phyloP scores from a whole-genome alignment of 192 early-diverging fungal genomes.

The Dispira simplex region DNA sequence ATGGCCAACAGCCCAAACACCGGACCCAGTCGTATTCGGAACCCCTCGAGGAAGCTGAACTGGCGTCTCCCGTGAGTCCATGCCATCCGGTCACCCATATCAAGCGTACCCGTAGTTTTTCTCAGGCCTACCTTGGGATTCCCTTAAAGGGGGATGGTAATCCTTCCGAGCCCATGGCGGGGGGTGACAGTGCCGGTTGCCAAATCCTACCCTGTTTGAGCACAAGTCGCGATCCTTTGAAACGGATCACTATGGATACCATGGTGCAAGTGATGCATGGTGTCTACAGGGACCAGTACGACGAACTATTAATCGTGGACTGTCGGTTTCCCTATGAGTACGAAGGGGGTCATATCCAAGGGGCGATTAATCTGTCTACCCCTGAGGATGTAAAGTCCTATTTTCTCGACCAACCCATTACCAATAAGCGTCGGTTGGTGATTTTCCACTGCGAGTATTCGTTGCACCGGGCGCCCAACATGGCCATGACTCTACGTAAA shows the following conservation, averaged over 20 bases:
- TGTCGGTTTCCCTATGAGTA: slow-evolving; percentile 82
- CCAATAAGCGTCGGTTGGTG: slow-evolving; percentile 34
- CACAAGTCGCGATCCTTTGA: slow-evolving; percentile 40
- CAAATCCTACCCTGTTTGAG: slow-evolving; percentile 33
- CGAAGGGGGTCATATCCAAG: slow-evolving; percentile 65
- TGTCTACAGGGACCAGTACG: slow-evolving; percentile 33
- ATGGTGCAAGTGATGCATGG: slow-evolving; percentile 51
- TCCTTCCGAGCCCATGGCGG: background rate
- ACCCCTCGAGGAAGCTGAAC: slow-evolving; percentile 3
- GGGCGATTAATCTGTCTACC: slow-evolving; percentile 54
- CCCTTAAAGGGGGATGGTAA: background rate
- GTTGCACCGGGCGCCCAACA: slow-evolving; percentile 58
- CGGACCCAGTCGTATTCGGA: slow-evolving; percentile 10
- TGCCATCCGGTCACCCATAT: background rate
- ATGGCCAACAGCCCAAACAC: background rate
- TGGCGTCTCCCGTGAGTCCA: slow-evolving; percentile 4
- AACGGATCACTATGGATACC: slow-evolving; percentile 40
- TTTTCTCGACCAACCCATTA: slow-evolving; percentile 31
- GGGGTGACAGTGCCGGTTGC: slow-evolving; percentile 11
- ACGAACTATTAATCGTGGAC: slow-evolving; percentile 57
- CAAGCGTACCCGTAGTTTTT: slow-evolving; percentile 12
- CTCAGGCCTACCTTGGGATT: background rate
- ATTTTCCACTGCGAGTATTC: slow-evolving; percentile 86
- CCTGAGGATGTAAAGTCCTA: slow-evolving; percentile 37
- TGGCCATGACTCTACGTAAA: slow-evolving; percentile 62